phyloP scores from a whole-genome alignment of 1,284 basidiomycete species.

The Mrakiaceae sp. region DNA sequence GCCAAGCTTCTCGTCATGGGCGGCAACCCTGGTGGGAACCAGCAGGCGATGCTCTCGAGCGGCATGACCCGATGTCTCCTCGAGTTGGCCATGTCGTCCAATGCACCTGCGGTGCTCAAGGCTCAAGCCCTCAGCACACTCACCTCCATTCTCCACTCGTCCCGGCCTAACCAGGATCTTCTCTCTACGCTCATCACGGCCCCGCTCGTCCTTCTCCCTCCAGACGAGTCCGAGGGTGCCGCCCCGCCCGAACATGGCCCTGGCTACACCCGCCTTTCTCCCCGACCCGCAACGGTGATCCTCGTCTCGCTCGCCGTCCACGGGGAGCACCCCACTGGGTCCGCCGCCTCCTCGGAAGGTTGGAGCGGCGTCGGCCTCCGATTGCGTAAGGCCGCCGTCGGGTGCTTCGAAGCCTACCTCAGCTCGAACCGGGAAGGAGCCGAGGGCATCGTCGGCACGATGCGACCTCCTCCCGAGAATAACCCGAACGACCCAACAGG shows the following conservation, averaged over 20 bases:
- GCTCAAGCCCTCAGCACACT: constrained; percentile 69
- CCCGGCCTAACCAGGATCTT: constrained; percentile 41
- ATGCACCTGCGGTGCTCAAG: constrained; percentile 78
- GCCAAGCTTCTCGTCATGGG: constrained; percentile 49
- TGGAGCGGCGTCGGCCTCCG: constrained; percentile 12
- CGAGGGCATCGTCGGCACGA: constrained; percentile 6
- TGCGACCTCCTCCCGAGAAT: constrained; percentile 3
- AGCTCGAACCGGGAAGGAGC: no score
- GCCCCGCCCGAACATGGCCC: constrained; percentile 26
- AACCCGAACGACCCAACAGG: constrained; percentile 19
- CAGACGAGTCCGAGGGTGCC: constrained; percentile 29
- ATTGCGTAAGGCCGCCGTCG: constrained; percentile 19
- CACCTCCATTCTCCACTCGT: constrained; percentile 45
- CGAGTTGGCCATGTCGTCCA: constrained; percentile 80
- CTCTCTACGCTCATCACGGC: constrained; percentile 35
- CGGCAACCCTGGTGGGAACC: constrained; percentile 42
- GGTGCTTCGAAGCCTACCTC: constrained; percentile 25
- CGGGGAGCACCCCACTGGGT: constrained; percentile 30
- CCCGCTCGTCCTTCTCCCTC: constrained; percentile 36
- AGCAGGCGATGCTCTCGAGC: constrained; percentile 41
- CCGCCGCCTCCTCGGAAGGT: constrained; percentile 32
- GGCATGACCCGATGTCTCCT: constrained; percentile 71
- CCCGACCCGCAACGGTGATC: constrained; percentile 35
- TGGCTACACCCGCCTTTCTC: constrained; percentile 33
- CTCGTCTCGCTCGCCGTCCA: constrained; percentile 31